Conservation (phyloP, 495 filamentous ascomycete species). For the Penicillium manginii region DNA sequence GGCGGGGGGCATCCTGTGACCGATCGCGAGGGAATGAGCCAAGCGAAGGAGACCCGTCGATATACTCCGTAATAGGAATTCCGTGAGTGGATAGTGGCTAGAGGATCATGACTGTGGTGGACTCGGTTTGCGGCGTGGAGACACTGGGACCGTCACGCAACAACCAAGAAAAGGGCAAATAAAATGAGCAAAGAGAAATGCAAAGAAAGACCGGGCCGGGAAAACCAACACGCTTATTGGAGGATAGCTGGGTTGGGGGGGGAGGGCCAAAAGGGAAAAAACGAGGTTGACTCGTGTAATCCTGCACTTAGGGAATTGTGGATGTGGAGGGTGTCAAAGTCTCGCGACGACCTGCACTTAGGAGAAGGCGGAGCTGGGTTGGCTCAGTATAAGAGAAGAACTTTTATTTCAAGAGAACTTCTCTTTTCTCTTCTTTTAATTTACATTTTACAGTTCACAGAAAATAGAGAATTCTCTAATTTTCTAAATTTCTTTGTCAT, state of each 20-base stretch:
- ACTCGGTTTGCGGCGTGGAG: neutral
- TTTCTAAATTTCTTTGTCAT: neutral
- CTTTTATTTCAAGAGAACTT: constrained; percentile 5
- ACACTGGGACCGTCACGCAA: neutral
- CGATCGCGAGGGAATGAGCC: neutral
- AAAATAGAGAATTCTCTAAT: neutral
- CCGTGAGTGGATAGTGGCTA: neutral
- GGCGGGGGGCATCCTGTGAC: constrained; percentile 14
- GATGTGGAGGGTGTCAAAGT: constrained; percentile 23
- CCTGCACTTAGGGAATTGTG: constrained; percentile 44
- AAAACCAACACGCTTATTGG: constrained; percentile 7
- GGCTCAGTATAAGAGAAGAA: neutral
- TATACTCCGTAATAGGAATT: neutral
- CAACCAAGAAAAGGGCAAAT: neutral
- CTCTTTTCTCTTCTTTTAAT: constrained; percentile 13
- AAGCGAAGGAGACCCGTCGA: neutral
- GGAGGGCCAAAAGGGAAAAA: neutral
- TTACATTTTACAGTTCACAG: neutral
- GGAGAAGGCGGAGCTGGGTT: constrained; percentile 47
- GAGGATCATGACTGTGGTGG: neutral
- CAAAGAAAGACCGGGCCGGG: constrained; percentile 11
- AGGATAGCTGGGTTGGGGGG: constrained; percentile 4
- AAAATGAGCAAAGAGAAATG: neutral
- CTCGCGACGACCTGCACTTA: constrained; percentile 67
- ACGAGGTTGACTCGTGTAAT: constrained; percentile 27